Evolutionary conservation across 495 filamentous ascomycete species (phyloP).

Genomic region (Penicillium maclennaniae): DNA sequence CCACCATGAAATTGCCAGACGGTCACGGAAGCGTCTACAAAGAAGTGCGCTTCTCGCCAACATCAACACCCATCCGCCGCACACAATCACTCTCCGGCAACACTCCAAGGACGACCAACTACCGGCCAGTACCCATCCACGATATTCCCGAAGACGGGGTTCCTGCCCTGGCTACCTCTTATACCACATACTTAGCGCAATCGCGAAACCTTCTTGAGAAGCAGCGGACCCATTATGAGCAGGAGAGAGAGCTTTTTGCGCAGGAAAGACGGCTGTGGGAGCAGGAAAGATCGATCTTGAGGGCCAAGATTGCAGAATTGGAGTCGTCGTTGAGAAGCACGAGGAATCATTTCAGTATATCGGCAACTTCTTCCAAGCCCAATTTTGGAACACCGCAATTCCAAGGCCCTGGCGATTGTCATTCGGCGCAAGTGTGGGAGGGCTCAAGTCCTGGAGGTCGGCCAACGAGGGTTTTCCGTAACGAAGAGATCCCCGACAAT

Average conservation of each 20-base stretch:
- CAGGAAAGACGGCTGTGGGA: conserved; percentile 43
- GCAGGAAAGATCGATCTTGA: conserved; percentile 36
- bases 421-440: conserved; percentile 40
- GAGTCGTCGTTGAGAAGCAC: conserved; percentile 27
- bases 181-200: conserved; percentile 38
- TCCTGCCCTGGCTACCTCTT: conserved; percentile 26
- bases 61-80: conserved; percentile 37
- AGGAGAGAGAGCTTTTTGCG: conserved; percentile 36
- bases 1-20: conserved; percentile 25
- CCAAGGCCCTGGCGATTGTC: conserved; percentile 8
- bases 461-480: conserved; percentile 44
- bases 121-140: conserved; percentile 6
- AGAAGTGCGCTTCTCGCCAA: conserved; percentile 48
- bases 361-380: not conserved
- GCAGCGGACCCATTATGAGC: conserved; percentile 37
- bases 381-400: conserved; percentile 11
- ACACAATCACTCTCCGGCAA: conserved; percentile 37
- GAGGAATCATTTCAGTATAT: conserved; percentile 7
- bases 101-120: conserved; percentile 24
- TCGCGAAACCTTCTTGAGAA: conserved; percentile 40
- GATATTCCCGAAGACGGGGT: conserved; percentile 10
- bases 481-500: conserved; percentile 27
- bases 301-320: conserved; percentile 37
- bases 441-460: conserved; percentile 36
- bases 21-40: conserved; percentile 44